Conservation (phyloP, 2,329 filamentous ascomycete genomes). For the Aureobasidium subglaciale region DNA sequence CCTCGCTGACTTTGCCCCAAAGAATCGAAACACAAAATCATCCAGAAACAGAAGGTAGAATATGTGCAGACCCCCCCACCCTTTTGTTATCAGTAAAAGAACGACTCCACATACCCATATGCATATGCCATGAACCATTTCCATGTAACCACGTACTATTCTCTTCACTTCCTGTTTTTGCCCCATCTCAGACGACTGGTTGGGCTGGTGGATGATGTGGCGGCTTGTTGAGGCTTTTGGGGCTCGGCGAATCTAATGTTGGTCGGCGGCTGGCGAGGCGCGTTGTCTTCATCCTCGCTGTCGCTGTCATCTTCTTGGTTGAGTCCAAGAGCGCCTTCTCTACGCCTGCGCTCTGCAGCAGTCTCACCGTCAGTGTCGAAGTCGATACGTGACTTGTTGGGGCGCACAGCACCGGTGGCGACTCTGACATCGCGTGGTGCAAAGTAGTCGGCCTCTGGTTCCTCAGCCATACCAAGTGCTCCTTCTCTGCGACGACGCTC, state of each 20-base stretch:
- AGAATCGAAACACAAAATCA: not conserved
- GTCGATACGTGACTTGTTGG: slow-evolving; percentile 5
- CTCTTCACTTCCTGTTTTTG: slow-evolving; percentile 3
- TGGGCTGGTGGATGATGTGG: not conserved
- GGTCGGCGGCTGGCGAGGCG: slow-evolving; percentile 43
- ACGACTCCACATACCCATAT: not conserved
- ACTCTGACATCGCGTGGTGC: not conserved
- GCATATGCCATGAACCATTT: not conserved
- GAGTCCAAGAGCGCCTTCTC: slow-evolving; percentile 67
- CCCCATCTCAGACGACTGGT: slow-evolving; percentile 8
- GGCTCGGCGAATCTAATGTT: slow-evolving; percentile 18
- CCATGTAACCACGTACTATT: not conserved
- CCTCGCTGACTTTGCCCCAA: slow-evolving; percentile 2
- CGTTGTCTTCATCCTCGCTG: slow-evolving; percentile 47
- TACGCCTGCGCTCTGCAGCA: slow-evolving; percentile 64
- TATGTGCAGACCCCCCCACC: slow-evolving; percentile 5
- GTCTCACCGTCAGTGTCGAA: slow-evolving; percentile 53
- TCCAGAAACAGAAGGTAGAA: not conserved
- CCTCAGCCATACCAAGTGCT: slow-evolving; percentile 47
- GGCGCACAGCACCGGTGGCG: slow-evolving; percentile 4
- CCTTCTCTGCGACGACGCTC: slow-evolving; percentile 68
- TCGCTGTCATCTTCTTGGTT: slow-evolving; percentile 36
- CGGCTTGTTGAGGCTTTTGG: slow-evolving; percentile 7
- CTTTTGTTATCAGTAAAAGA: not conserved
- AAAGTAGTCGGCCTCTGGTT: slow-evolving; percentile 32